These are phyloP conservation scores for Nyssa sinensis DNA, from an alignment of 148 eudicot species.

Conservation along the genomic window DNA sequence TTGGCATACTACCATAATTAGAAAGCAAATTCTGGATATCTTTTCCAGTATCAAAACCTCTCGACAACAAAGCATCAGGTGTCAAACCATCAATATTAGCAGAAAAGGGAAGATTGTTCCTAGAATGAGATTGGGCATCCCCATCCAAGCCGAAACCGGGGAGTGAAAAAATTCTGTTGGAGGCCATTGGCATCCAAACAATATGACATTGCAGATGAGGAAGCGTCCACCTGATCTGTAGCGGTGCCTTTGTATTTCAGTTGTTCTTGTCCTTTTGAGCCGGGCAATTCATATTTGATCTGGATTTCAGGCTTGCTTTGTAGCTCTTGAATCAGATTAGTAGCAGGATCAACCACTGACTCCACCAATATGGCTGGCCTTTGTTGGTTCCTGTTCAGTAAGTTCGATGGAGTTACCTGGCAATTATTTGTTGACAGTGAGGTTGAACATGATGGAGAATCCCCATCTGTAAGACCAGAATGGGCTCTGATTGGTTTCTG, in stretches of 20 bases:
- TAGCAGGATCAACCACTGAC: conserved; percentile 46
- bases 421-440: conserved; percentile 79
- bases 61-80: conserved; percentile 89
- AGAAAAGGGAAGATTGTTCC: conserved; percentile 53
- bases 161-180: conserved; percentile 61
- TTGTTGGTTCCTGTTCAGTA: conserved; percentile 51
- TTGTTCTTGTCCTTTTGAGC: conserved; percentile 56
- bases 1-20: conserved; percentile 57
- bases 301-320: conserved; percentile 48
- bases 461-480: conserved; percentile 62
- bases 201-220: conserved; percentile 81
- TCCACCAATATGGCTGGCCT: conserved; percentile 34
- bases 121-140: conserved; percentile 74
- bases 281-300: conserved; percentile 53
- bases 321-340: conserved; percentile 45
- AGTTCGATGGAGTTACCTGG: conserved; percentile 53
- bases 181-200: conserved; percentile 72
- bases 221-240: conserved; percentile 63
- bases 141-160: conserved; percentile 65
- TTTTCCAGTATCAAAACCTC: conserved; percentile 89
- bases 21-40: conserved; percentile 77
- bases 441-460: conserved; percentile 86
- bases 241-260: conserved; percentile 50
- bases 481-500: conserved; percentile 55
- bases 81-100: conserved; percentile 56